phyloP scores from a whole-genome alignment of 495 filamentous ascomycete genomes.

The Hypoxylon crocopeplum region DNA sequence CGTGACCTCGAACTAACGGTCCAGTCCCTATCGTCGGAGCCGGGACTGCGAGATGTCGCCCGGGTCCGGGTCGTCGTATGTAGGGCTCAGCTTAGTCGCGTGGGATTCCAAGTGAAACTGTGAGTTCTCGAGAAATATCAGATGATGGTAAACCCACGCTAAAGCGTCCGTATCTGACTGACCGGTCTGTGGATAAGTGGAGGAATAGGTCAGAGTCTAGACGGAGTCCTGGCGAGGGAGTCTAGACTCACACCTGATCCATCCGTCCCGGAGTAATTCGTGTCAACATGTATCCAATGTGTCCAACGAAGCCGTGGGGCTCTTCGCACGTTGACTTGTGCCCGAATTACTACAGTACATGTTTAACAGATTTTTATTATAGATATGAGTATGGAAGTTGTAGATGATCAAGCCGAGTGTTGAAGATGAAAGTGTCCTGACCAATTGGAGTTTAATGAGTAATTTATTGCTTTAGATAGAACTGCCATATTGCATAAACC shows the following conservation, averaged over 20 bases:
- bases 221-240: not conserved
- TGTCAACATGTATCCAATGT: not conserved
- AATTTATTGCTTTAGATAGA: too few species aligned
- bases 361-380: too few species aligned
- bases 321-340: not conserved
- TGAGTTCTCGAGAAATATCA: not conserved
- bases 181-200: constrained; percentile 9
- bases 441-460: too few species aligned
- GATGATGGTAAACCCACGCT: constrained; percentile 14
- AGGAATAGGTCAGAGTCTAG: constrained; percentile 20
- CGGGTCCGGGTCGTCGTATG: constrained; percentile 8
- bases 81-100: not conserved
- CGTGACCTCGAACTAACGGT: not conserved
- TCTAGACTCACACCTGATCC: constrained; percentile 4
- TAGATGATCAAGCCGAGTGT: too few species aligned
- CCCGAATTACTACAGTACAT: not conserved
- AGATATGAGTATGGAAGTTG: too few species aligned
- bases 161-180: constrained; percentile 19
- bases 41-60: not conserved
- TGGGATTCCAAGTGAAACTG: constrained; percentile 5
- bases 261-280: constrained; percentile 9
- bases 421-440: too few species aligned
- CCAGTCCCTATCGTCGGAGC: constrained; percentile 7
- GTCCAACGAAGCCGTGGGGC: not conserved
- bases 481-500: too few species aligned